Conservation (phyloP, 495 filamentous ascomycete genomes). For the Xylaria castorea region DNA sequence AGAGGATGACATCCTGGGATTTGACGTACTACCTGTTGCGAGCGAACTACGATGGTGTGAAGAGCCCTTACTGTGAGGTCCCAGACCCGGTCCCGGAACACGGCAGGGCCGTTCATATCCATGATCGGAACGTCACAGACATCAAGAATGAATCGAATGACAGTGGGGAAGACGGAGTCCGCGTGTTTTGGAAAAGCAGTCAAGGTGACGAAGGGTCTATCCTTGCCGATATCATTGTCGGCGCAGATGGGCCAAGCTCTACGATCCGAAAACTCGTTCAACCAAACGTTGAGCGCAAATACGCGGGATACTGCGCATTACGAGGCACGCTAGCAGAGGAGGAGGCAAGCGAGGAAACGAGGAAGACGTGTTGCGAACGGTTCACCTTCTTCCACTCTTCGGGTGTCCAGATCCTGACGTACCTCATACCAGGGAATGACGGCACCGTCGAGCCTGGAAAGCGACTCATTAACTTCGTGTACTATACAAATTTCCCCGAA, state of each 20-base stretch:
- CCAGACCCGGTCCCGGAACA: slow-evolving; percentile 42
- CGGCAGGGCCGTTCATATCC: slow-evolving; percentile 52
- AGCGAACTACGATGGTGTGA: slow-evolving; percentile 61
- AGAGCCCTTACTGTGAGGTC: slow-evolving; percentile 54
- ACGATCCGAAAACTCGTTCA: slow-evolving; percentile 55
- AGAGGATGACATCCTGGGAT: slow-evolving; percentile 63
- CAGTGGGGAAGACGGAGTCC: slow-evolving; percentile 38
- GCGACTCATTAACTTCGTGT: slow-evolving; percentile 63
- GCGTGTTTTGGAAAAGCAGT: slow-evolving; percentile 47
- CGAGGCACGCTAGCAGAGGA: slow-evolving; percentile 59
- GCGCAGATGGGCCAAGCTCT: slow-evolving; percentile 63
- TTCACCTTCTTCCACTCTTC: slow-evolving; percentile 56
- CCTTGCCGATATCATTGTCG: slow-evolving; percentile 57
- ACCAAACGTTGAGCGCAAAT: slow-evolving; percentile 55
- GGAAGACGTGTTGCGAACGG: slow-evolving; percentile 32
- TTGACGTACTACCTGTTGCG: slow-evolving; percentile 60
- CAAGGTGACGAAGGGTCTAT: slow-evolving; percentile 45
- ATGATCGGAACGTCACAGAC: slow-evolving; percentile 55
- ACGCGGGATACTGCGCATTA: slow-evolving; percentile 63
- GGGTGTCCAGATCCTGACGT: slow-evolving; percentile 56
- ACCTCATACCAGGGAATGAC: slow-evolving; percentile 60
- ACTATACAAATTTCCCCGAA: slow-evolving; percentile 61
- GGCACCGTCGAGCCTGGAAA: slow-evolving; percentile 54
- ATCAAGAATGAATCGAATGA: slow-evolving; percentile 41
- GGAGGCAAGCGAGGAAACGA: slow-evolving; percentile 40